A percentile compares a stretch with the other conserved stretches of the same genome.
phyloP scores from a whole-genome alignment of 257 asterid genomes.

The Solanum arcanum region DNA sequence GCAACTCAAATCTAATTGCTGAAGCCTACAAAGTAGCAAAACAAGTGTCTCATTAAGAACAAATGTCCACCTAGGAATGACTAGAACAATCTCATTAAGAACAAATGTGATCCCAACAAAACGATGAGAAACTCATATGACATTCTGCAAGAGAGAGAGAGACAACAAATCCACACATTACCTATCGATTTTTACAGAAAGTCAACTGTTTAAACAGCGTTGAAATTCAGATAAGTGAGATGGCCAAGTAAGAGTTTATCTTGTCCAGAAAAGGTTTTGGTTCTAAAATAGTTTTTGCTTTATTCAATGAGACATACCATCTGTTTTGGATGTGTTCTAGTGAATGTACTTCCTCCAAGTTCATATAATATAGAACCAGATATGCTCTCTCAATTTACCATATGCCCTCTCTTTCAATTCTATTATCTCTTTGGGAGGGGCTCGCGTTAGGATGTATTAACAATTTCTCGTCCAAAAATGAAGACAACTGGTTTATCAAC shows the following conservation, averaged over 20 bases:
- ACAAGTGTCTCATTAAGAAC: not conserved
- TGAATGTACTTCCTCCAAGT: not conserved
- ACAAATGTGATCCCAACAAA: not conserved
- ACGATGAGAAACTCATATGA: not conserved
- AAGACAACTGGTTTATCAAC: not conserved
- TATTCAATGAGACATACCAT: not conserved
- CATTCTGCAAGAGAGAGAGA: not conserved
- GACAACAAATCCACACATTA: not conserved
- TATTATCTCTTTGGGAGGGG: not conserved
- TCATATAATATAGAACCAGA: not conserved
- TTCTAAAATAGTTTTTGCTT: not conserved
- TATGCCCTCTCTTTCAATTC: not conserved
- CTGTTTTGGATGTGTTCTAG: not conserved
- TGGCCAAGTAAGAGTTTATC: not conserved
- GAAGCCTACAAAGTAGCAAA: slow-evolving; percentile 38
- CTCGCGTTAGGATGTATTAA: not conserved
- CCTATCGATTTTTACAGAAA: not conserved
- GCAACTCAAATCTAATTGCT: slow-evolving; percentile 66
- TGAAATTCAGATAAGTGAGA: not conserved
- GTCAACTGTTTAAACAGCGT: not conserved
- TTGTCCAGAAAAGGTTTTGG: not conserved
- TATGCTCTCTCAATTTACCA: not conserved
- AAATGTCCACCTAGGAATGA: not conserved
- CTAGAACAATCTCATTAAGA: not conserved
- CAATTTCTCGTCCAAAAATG: not conserved